phyloP scores from a whole-genome alignment of 805 yeast genomes.

The Sugiyamaella boreocaroliniensis region DNA sequence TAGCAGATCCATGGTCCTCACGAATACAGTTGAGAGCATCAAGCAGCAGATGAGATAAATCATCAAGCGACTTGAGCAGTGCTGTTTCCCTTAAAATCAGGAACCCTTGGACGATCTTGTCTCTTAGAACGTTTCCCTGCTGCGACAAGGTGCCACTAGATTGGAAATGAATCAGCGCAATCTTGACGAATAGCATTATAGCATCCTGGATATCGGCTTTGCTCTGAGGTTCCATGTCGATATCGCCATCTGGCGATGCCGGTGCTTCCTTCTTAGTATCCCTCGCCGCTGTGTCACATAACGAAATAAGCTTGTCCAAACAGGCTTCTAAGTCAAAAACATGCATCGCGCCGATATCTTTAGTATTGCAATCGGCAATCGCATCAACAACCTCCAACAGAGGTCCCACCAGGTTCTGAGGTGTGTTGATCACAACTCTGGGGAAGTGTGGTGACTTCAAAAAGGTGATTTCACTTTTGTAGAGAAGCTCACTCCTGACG shows the following conservation, averaged over 20 bases:
- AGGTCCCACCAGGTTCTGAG: constrained; percentile 10
- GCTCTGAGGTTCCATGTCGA: background rate
- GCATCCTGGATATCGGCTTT: constrained; percentile 17
- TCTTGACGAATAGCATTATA: constrained; percentile 21
- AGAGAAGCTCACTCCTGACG: constrained; percentile 16
- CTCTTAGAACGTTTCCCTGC: constrained; percentile 5
- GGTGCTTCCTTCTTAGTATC: background rate
- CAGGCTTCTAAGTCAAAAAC: constrained; percentile 10
- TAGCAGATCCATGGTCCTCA: constrained; percentile 6
- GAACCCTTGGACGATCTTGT: constrained; percentile 13
- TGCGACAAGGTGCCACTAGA: constrained; percentile 1
- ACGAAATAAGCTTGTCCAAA: constrained; percentile 14
- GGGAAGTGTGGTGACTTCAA: constrained; percentile 21
- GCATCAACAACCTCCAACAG: constrained; percentile 24
- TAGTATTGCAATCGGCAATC: constrained; percentile 17
- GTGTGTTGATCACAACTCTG: constrained; percentile 3
- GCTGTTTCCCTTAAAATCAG: constrained; percentile 12
- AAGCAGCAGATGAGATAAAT: constrained; percentile 14
- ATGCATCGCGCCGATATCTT: constrained; percentile 11
- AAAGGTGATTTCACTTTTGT: constrained; percentile 15
- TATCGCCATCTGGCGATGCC: background rate
- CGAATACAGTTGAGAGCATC: constrained; percentile 16
- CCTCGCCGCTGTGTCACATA: constrained; percentile 6
- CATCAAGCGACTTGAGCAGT: constrained; percentile 7
- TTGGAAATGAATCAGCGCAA: constrained; percentile 23